A percentile compares a stretch with the other conserved stretches of the same genome.
Conservation (phyloP, 2,329 filamentous ascomycete genomes). For the Stachybotrys chlorohalonatus region DNA sequence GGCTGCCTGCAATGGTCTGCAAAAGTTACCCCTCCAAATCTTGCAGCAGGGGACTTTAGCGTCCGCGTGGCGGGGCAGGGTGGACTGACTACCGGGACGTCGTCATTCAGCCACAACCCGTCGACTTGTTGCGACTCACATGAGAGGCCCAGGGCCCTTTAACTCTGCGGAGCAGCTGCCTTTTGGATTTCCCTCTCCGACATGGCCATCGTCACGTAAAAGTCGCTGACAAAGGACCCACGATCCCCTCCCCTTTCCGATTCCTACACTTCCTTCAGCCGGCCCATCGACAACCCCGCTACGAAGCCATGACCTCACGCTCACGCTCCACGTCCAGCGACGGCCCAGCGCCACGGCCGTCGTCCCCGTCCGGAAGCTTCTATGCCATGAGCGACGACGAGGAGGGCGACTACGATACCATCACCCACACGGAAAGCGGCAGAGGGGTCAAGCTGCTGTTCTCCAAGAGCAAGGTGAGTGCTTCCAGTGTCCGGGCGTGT, state of each 20-base stretch:
- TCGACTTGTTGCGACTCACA: neutral
- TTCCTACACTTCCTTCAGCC: neutral
- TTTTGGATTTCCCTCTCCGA: neutral
- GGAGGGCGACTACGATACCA: slow-evolving; percentile 89
- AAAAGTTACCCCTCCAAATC: no score
- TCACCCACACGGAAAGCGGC: slow-evolving; percentile 68
- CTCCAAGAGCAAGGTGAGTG: slow-evolving; percentile 84
- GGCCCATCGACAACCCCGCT: neutral
- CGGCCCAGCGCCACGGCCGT: slow-evolving; percentile 22
- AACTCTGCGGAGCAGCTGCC: no score
- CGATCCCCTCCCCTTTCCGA: no score
- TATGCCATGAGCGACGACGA: slow-evolving; percentile 96
- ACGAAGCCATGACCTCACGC: slow-evolving; percentile 11
- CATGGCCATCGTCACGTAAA: neutral
- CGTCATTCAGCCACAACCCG: neutral
- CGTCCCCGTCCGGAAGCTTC: slow-evolving; percentile 78
- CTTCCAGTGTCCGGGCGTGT: neutral
- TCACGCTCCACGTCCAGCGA: slow-evolving; percentile 10
- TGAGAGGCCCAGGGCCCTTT: neutral
- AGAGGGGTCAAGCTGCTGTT: slow-evolving; percentile 88
- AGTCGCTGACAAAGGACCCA: neutral
- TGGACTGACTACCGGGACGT: neutral
- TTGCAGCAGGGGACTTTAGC: neutral
- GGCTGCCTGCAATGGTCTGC: no score
- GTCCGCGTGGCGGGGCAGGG: neutral